Evolutionary conservation across 192 early-diverging fungal genomes (phyloP), one percentile per base, ranked within the genome.

Genomic region (Ambispora gerdemannii): DNA sequence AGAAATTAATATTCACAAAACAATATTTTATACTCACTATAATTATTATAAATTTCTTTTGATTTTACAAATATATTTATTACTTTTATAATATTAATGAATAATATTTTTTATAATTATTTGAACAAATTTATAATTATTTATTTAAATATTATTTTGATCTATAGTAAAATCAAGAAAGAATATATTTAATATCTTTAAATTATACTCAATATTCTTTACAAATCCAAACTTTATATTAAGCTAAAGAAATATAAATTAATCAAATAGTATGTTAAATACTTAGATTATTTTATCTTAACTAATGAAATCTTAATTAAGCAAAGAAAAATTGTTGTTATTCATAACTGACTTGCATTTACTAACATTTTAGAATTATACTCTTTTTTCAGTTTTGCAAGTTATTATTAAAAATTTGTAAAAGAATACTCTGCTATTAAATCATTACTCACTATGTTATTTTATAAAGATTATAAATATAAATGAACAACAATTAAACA

Each of bases 31-130:
- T 19, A 73, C 67, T 17, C 27, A 50, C 1, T 73, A 70, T n/a
- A 63, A 68, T 1, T 78, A 67, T 3, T 92, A 71, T 47, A 74
- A 88, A 52, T 88, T 80, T 34, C 30, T 70, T 0, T 83, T 88
- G n/a, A 17, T 73, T 91, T 92, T 0, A 77, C 76, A 25, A 88
- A 87, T 64, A 81, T 82, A 0, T 88, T 85, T 0, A 84, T 85
- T 0, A 80, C 80, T 0, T 89, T 88, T 72, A 79, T 81, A 68
- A 43, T 30, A 0, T 58, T 82, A 3, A 83, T 84, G 71, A 81
- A 78, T 50, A 69, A 75, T 0, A 50, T 86, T 10, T 71, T 88
- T 19, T 30, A 47, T 0, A 72, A 77, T 3, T 60, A 56, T 17
- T 50, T 82, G 11, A 68, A 73, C 43, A n/a, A n/a, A n/a, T n/a